Base-by-base conservation (phyloP, 257 asterid species). In the Petunia secreta region DNA sequence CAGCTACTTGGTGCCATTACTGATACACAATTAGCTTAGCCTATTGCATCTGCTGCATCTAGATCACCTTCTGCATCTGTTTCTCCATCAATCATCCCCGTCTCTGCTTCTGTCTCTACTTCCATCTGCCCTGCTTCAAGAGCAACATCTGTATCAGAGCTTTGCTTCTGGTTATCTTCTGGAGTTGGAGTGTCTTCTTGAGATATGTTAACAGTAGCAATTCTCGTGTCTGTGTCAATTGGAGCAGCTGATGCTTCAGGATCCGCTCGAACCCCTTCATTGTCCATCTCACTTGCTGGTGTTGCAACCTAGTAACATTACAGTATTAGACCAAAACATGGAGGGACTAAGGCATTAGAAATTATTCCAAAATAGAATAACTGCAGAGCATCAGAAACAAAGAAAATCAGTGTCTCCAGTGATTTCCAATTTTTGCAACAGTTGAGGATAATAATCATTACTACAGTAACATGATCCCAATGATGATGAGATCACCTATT, bases 101-200 rank as follows among this genome's bases (percentile, higher is more conserved):
- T 77, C 66, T 77, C 86, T 43, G 82, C 81, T 46, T 84, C 89
- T 52, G 75, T 80, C 6, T 80, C 81, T 54, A 83, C 58, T 75
- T 91, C 94, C 41, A 87, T 85, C 79, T 89, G 94, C 50, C 92
- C 97, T 0, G 91, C 90, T 82, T 92, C 98, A 65, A 85, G 83
- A 68, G 89, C 96, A 16, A 48, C 85, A 59, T 90, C 96, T 2
- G 84, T 86, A 75, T 91, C 98, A 0, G 95, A 87, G 81, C 86
- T 87, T 79, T 91, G 96, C 84, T 88, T 92, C 79, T 88, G 91
- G 75, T 84, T 84, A 73, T 87, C 97, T 8, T 92, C 97, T 25
- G 91, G 93, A 36, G 91, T 90, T 25, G 92, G 94, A 54, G 91
- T 88, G 68, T 89, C 97, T 58, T 86, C 82, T 74, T 79, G 96